Evolutionary conservation across 202 grass and related monocot species (phyloP).

Genomic region (Schoenoplectus tabernaemontani): DNA sequence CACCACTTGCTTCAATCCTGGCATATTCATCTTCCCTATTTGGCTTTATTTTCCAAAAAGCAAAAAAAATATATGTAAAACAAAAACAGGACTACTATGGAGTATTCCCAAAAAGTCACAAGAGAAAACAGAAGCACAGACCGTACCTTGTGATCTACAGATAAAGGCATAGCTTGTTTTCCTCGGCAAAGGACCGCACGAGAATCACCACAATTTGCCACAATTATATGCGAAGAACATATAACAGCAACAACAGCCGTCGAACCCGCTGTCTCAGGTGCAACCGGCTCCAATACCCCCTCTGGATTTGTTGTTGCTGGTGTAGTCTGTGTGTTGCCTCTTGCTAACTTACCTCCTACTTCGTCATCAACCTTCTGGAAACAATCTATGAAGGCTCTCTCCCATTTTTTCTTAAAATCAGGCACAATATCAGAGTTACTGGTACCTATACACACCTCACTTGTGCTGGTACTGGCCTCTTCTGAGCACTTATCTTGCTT

Average conservation of each 20-base stretch:
- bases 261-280: conserved; percentile 84
- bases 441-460: background rate
- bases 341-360: conserved; percentile 52
- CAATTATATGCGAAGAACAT: conserved; percentile 86
- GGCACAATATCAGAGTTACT: background rate
- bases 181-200: conserved; percentile 85
- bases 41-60: conserved; percentile 40
- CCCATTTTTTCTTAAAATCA: conserved; percentile 86
- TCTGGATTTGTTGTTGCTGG: background rate
- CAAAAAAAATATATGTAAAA: conserved; percentile 11
- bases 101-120: background rate
- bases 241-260: conserved; percentile 82
- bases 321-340: conserved; percentile 4
- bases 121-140: background rate
- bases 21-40: conserved; percentile 97
- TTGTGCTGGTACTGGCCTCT: conserved; percentile 29
- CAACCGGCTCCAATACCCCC: conserved; percentile 38
- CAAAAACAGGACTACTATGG: conserved; percentile 13
- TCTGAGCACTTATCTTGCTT: conserved; percentile 28
- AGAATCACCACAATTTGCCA: conserved; percentile 93
- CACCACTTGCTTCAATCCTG: conserved; percentile 78
- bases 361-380: conserved; percentile 72
- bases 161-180: conserved; percentile 75
- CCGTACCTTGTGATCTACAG: conserved; percentile 90
- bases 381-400: conserved; percentile 62